These are phyloP conservation scores for Cladorrhinum sp. DNA, from an alignment of 2,329 filamentous ascomycete genomes.

Conservation along the genomic window DNA sequence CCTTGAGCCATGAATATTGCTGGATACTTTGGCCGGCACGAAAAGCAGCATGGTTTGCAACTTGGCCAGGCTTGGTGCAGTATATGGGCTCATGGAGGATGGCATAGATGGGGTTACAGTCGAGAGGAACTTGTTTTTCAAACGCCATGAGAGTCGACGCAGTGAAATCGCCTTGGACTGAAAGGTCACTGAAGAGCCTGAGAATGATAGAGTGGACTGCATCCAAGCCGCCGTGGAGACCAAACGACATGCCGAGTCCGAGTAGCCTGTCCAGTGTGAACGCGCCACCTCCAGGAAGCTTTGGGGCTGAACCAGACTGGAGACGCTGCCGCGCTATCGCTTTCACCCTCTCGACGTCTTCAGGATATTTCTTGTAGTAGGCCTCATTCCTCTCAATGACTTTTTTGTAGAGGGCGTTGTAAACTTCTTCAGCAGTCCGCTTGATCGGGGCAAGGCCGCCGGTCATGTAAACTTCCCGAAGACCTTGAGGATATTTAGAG, in stretches of 20 bases:
- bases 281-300: conserved; percentile 70
- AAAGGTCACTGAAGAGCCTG: conserved; percentile 66
- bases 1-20: background rate
- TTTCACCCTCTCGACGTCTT: conserved; percentile 68
- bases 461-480: conserved; percentile 80
- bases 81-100: conserved; percentile 87
- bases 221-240: conserved; percentile 75
- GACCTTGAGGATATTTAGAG: conserved; percentile 71
- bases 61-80: conserved; percentile 56
- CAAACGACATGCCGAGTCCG: conserved; percentile 74
- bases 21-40: conserved; percentile 52
- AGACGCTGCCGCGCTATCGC: conserved; percentile 64
- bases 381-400: conserved; percentile 68
- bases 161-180: conserved; percentile 70
- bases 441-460: conserved; percentile 80
- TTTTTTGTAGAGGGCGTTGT: conserved; percentile 67
- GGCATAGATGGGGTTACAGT: conserved; percentile 77
- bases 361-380: conserved; percentile 83
- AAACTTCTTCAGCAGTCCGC: conserved; percentile 69
- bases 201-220: conserved; percentile 71
- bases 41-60: conserved; percentile 73
- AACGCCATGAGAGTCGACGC: conserved; percentile 66
- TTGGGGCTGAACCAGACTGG: conserved; percentile 46
- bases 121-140: conserved; percentile 66
- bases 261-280: conserved; percentile 74